Evolutionary conservation across 1,284 basidiomycete genomes (phyloP).

Genomic region (Fomitiporia mediterranea): DNA sequence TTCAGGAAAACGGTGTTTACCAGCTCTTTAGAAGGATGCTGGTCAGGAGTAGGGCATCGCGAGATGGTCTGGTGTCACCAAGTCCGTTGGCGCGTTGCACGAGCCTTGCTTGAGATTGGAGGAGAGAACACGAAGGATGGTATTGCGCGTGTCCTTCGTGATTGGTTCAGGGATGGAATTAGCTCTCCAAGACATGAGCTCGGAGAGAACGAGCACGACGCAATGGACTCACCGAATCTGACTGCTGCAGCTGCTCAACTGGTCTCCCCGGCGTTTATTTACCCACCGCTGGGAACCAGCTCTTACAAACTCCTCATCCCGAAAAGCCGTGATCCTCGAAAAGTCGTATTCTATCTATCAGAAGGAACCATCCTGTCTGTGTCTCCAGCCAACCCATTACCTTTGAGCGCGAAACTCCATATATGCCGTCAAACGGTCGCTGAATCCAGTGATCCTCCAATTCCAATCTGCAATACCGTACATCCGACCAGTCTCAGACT

Average conservation of each 20-base stretch:
- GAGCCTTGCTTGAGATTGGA: constrained; percentile 69
- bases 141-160: constrained; percentile 42
- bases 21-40: constrained; percentile 81
- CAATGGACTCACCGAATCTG: not conserved
- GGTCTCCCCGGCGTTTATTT: constrained; percentile 38
- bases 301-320: constrained; percentile 50
- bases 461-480: constrained; percentile 37
- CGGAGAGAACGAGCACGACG: not conserved
- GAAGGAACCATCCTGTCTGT: constrained; percentile 49
- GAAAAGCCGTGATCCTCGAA: constrained; percentile 7
- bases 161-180: constrained; percentile 59
- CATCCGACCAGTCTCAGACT: constrained; percentile 47
- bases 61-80: constrained; percentile 99
- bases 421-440: constrained; percentile 32
- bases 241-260: constrained; percentile 24
- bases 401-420: constrained; percentile 42
- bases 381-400: constrained; percentile 41
- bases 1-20: constrained; percentile 81
- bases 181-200: constrained; percentile 26
- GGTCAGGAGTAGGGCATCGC: constrained; percentile 94
- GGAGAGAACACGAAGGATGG: constrained; percentile 26
- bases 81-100: constrained; percentile 83
- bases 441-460: constrained; percentile 15
- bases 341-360: constrained; percentile 54
- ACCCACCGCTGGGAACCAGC: constrained; percentile 38